A percentile compares a stretch with the other conserved stretches of the same genome.
phyloP scores from a whole-genome alignment of 116 monocot genomes.

The Posidonia oceanica region DNA sequence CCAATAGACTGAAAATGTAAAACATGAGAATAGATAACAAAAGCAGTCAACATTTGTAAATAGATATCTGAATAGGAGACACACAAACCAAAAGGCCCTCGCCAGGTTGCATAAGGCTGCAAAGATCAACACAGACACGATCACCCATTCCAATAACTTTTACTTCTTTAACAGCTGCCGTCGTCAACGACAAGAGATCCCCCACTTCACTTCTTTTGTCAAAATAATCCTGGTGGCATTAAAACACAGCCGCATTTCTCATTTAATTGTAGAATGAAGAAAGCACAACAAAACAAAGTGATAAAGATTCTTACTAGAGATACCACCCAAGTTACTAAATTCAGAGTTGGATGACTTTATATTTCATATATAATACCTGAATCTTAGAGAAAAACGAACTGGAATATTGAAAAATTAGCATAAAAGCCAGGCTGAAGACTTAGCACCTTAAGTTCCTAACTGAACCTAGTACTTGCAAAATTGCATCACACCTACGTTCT shows the following conservation, averaged over 20 bases:
- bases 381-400: too few relatives aligned
- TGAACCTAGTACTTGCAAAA: too few relatives aligned
- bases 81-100: slow-evolving; percentile 72
- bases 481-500: too few relatives aligned
- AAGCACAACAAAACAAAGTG: not conserved
- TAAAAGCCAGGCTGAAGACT: too few relatives aligned
- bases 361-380: too few relatives aligned
- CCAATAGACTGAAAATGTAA: not conserved
- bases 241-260: slow-evolving; percentile 19
- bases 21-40: not conserved
- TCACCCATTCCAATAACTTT: slow-evolving; percentile 74
- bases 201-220: slow-evolving; percentile 49
- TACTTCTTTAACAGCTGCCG: slow-evolving; percentile 39
- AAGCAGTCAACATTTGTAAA: not conserved
- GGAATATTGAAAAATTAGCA: too few relatives aligned
- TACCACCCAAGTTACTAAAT: too few relatives aligned
- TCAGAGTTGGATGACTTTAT: too few relatives aligned
- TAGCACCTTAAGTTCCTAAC: too few relatives aligned
- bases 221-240: slow-evolving; percentile 57
- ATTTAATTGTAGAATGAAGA: not conserved
- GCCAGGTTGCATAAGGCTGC: slow-evolving; percentile 76
- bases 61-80: not conserved
- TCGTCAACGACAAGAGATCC: slow-evolving; percentile 33
- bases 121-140: slow-evolving; percentile 84
- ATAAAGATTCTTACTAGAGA: not conserved